These are phyloP conservation scores for Zygotorulaspora chibaensis DNA, from an alignment of 805 yeast species.

Conservation along the genomic window DNA sequence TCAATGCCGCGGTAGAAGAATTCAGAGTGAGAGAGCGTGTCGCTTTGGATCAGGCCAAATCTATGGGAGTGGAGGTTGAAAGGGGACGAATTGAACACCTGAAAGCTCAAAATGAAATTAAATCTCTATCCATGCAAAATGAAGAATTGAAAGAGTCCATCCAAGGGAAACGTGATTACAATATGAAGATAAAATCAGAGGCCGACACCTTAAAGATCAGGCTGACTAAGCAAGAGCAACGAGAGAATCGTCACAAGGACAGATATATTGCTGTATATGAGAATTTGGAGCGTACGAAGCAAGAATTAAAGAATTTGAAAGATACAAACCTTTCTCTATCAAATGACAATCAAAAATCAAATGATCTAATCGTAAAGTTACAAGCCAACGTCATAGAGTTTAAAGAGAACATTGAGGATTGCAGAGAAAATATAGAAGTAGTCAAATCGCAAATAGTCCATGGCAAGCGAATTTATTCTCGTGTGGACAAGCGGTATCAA, in stretches of 20 bases:
- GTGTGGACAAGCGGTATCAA: background rate
- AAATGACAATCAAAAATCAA: background rate
- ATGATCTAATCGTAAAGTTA: background rate
- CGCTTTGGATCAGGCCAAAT: background rate
- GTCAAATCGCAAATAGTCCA: background rate
- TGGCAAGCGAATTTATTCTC: background rate
- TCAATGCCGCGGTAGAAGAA: background rate
- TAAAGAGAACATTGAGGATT: background rate
- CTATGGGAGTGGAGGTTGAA: background rate
- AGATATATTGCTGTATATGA: background rate
- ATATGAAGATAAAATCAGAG: background rate
- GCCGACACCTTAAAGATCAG: background rate
- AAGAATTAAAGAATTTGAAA: background rate
- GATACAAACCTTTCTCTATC: background rate
- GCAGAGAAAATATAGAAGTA: background rate
- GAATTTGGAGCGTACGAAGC: background rate
- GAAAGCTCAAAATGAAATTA: background rate
- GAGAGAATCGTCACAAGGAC: background rate
- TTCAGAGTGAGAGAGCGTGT: background rate
- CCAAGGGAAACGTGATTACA: background rate
- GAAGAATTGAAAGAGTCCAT: background rate
- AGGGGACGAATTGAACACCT: background rate
- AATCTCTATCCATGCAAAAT: background rate
- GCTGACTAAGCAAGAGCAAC: background rate
- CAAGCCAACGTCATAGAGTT: background rate